phyloP scores from a whole-genome alignment of 768 basidiomycete genomes.

The Psilocybe tampanensis region DNA sequence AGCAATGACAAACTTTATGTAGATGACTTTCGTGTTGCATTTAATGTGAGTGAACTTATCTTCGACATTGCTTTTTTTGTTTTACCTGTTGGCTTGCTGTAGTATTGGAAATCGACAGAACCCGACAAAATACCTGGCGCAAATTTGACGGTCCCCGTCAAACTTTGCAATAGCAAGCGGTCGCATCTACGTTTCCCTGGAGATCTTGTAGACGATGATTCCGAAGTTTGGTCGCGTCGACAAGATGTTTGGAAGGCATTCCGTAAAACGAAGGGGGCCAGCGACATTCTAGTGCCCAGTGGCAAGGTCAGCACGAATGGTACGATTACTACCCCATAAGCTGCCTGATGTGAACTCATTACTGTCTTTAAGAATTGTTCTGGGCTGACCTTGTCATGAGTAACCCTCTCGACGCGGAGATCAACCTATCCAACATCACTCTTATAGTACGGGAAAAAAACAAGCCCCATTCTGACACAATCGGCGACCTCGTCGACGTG shows the following conservation, averaged over 20 bases:
- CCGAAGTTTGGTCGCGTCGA: slow-evolving; percentile 59
- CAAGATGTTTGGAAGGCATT: slow-evolving; percentile 69
- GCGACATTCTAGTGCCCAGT: slow-evolving; percentile 52
- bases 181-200: slow-evolving; percentile 61
- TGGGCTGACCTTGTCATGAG: slow-evolving; percentile 72
- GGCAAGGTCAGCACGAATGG: slow-evolving; percentile 68
- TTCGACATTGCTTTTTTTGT: neutral
- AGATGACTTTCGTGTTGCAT: slow-evolving; percentile 89
- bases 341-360: neutral
- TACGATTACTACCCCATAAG: slow-evolving; percentile 29
- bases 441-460: slow-evolving; percentile 47
- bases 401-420: slow-evolving; percentile 76
- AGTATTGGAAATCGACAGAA: slow-evolving; percentile 77
- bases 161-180: slow-evolving; percentile 60
- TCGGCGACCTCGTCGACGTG: slow-evolving; percentile 49
- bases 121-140: slow-evolving; percentile 40
- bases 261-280: slow-evolving; percentile 55
- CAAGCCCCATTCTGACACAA: slow-evolving; percentile 29
- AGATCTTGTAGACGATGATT: slow-evolving; percentile 45
- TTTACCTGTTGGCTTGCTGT: neutral
- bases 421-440: slow-evolving; percentile 67
- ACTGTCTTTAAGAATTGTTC: slow-evolving; percentile 57
- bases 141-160: slow-evolving; percentile 64
- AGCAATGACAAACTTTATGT: slow-evolving; percentile 69
- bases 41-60: slow-evolving; percentile 56